phyloP scores from a whole-genome alignment of 2,329 filamentous ascomycete genomes.

The Chrysosporium queenslandicum region DNA sequence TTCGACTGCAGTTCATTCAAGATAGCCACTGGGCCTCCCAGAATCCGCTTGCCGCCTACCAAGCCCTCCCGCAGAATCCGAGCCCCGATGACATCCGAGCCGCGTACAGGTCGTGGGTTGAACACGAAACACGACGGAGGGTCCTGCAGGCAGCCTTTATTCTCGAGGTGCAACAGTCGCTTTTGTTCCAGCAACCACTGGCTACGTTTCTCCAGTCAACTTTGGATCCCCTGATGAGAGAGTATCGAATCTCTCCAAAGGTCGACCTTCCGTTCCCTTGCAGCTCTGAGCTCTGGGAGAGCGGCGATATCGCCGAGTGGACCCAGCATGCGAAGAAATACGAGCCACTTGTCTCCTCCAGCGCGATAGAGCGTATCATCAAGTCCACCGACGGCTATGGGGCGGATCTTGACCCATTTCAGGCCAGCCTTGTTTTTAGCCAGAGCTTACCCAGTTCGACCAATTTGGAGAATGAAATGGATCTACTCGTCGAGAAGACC shows the following conservation, averaged over 20 bases:
- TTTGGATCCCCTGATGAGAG: conserved; percentile 7
- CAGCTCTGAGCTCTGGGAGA: conserved; percentile 26
- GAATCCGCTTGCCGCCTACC: conserved; percentile 25
- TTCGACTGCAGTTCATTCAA: conserved; percentile 20
- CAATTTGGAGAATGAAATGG: conserved; percentile 15
- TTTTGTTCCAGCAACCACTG: conserved; percentile 26
- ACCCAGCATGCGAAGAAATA: conserved; percentile 18
- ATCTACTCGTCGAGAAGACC: conserved; percentile 13
- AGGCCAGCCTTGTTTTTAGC: conserved; percentile 20
- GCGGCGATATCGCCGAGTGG: conserved; percentile 23
- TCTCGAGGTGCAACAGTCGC: conserved; percentile 27
- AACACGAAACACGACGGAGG: conserved; percentile 28
- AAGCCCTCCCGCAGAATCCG: conserved; percentile 21
- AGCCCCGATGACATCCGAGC: conserved; percentile 21
- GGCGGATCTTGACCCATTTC: conserved; percentile 19
- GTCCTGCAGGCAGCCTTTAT: conserved; percentile 29
- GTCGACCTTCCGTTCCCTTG: conserved; percentile 27
- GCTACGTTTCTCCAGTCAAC: conserved; percentile 22
- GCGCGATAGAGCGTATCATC: conserved; percentile 14
- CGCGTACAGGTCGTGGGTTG: conserved; percentile 29
- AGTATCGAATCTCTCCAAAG: conserved; percentile 14
- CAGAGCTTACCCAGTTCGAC: conserved; percentile 16
- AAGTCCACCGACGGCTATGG: conserved; percentile 6
- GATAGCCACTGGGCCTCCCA: conserved; percentile 24
- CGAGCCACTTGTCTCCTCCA: conserved; percentile 16